Base-by-base conservation (phyloP, 495 filamentous ascomycete species). In the Neurospora tetrasperma region DNA sequence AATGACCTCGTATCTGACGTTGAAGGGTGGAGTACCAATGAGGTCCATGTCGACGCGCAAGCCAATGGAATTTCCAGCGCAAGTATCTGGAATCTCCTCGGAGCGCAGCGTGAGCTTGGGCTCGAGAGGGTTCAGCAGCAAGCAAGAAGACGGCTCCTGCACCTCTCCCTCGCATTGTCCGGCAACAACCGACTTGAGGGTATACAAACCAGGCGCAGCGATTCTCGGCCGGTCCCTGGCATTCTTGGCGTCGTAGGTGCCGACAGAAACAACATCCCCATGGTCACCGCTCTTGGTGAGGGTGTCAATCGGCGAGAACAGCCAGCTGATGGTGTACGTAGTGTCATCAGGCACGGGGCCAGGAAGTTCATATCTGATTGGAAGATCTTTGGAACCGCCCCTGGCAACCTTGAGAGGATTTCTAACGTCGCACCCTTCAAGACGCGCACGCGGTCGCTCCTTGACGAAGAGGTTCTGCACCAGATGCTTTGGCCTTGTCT, bases 61-160 rank as follows among this genome's bases (percentile, higher is more conserved):
- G 31, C 96, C 96, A 74, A 99, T 91, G 0, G 95, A 93, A 76
- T 93, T 97, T 69, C 94, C 92, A 46, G 94, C 95, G 81, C 96
- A 99, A 76, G 95, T 97, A 78, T 98, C 96, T 46, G 91, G 90
- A 42, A 98, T 92, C 75, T 93, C 90, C 75, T 97, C 91, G 2
- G 89, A 82, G 54, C 84, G 86, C 44, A 98, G 83, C 6, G 87
- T 82, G 71, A 99, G 75, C 43, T 90, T 89, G 38, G 96, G 96
- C 82, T 97, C 90, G 0, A 95, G 92, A 18, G 96, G 96, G 74
- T 97, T 98, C 46, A 93, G 87, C 69, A 99, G 82, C 71, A 97
- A 84, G 79, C 94, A 98, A 38, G 94, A 93, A 5, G 96, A 91
- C 38, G 96, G 96, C 79, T 98, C 96, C 74, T 95, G 84, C 4